Conservation (phyloP, 805 yeast genomes). For the Zygosaccharomyces bisporus region DNA sequence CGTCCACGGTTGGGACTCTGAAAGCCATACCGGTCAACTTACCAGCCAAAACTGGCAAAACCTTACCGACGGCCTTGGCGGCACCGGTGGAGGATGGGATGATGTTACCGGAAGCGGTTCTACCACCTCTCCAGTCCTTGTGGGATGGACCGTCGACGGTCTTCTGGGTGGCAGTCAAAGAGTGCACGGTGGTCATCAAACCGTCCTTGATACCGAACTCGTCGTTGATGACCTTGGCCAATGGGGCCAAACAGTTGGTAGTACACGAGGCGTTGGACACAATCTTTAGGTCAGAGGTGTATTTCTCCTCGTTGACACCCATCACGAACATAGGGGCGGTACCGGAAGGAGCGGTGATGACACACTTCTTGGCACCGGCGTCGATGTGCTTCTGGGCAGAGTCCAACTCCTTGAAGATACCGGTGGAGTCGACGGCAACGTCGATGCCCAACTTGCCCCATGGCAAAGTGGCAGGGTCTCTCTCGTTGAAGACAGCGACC, state of each 20-base stretch:
- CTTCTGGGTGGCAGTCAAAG: slow-evolving; percentile 69
- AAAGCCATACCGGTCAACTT: slow-evolving; percentile 70
- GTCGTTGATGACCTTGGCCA: slow-evolving; percentile 65
- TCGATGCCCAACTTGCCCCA: slow-evolving; percentile 63
- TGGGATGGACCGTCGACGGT: slow-evolving; percentile 75
- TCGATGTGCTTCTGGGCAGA: slow-evolving; percentile 66
- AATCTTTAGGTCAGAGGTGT: slow-evolving; percentile 53
- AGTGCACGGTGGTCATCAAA: slow-evolving; percentile 72
- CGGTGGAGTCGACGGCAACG: slow-evolving; percentile 66
- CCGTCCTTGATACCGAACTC: slow-evolving; percentile 67
- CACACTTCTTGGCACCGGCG: slow-evolving; percentile 71
- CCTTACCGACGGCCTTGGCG: slow-evolving; percentile 74
- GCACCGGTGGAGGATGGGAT: slow-evolving; percentile 77
- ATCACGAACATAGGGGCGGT: slow-evolving; percentile 73
- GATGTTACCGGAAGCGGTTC: slow-evolving; percentile 72
- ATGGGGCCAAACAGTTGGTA: slow-evolving; percentile 71
- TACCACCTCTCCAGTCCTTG: slow-evolving; percentile 80
- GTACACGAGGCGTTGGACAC: slow-evolving; percentile 72
- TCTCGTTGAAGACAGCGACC: slow-evolving; percentile 55
- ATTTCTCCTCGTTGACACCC: slow-evolving; percentile 63
- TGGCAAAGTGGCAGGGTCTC: slow-evolving; percentile 65
- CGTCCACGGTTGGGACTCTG: slow-evolving; percentile 73
- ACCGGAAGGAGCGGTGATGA: slow-evolving; percentile 67
- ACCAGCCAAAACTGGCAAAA: slow-evolving; percentile 67
- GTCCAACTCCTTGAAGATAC: slow-evolving; percentile 63